These are phyloP conservation scores for Ensete ventricosum DNA, from an alignment of 176 grass and related monocot genomes.

Conservation along the genomic window DNA sequence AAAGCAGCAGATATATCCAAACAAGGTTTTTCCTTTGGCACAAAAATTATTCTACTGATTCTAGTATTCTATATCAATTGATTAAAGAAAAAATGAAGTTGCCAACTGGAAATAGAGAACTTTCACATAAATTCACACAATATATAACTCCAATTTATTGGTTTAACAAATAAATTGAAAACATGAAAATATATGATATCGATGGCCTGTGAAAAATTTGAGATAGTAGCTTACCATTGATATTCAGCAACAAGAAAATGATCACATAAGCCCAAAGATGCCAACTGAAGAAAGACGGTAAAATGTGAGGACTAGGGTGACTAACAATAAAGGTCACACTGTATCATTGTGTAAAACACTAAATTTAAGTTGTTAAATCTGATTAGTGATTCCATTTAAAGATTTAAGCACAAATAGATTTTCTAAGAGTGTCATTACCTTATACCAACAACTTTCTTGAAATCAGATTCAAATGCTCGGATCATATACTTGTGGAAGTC, in stretches of 20 bases:
- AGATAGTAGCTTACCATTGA: slow-evolving; percentile 48
- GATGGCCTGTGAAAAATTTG: not conserved
- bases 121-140: not conserved
- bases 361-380: not conserved
- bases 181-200: not conserved
- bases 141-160: not conserved
- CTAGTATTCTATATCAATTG: not conserved
- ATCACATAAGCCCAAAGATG: slow-evolving; percentile 90
- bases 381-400: no score
- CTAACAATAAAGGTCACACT: not conserved
- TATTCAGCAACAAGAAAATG: slow-evolving; percentile 87
- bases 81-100: not conserved
- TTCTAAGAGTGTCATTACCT: slow-evolving; percentile 30
- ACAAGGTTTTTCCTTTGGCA: not conserved
- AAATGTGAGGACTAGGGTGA: slow-evolving; percentile 2
- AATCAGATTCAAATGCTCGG: slow-evolving; percentile 79
- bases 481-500: slow-evolving; percentile 92
- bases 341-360: not conserved
- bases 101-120: not conserved
- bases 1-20: not conserved
- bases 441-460: slow-evolving; percentile 81
- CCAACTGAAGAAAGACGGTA: slow-evolving; percentile 41
- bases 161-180: not conserved
- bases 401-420: not conserved
- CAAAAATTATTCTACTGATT: not conserved